Evolutionary conservation across 257 asterid species (phyloP), one percentile per base, ranked within the genome.

Genomic region (Primulina eburnea): DNA sequence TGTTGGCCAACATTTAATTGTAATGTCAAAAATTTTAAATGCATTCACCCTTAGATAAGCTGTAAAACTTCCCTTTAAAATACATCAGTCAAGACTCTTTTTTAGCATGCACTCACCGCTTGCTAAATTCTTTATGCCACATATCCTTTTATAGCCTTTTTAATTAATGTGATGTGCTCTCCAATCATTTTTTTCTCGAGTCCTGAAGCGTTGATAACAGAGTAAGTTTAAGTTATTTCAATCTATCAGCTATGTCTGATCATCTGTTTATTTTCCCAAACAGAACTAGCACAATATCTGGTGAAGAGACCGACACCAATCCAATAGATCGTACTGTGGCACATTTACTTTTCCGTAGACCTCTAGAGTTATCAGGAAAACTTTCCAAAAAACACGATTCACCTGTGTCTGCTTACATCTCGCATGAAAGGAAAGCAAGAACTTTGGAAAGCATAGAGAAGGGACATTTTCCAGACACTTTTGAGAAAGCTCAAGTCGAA

Each of bases 321-420:
- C 95, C 98, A 24, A 82, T 87, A 60, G 98, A 92, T 75, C 92
- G 98, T 37, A 78, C 83, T 18, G 89, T 92, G 68, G 98, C 98
- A 40, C 96, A 86, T 84, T 80, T 92, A 71, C 92, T 92, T 76
- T 92, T 92, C 86, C 89, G 87, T 71, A 79, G 83, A 82, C 90
- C 92, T 18, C 69, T 71, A 0, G 90, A 83, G 59, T 71, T 74
- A 28, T 59, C 89, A 17, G 90, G 86, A 75, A 89, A 82, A 73
- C 78, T 76, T 67, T 63, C 73, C 38, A 90, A 82, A 73, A 68
- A 76, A 38, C 82, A 89, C 9, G 84, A 83, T 68, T 82, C 87
- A 4, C 88, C 89, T 56, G 26, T 75, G 58, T 84, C 86, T 21
- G 79, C 85, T 43, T 82, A 76, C 75, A 76, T 78, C 74, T 71